Conservation (phyloP, 805 yeast species). For the Candida anglica region DNA sequence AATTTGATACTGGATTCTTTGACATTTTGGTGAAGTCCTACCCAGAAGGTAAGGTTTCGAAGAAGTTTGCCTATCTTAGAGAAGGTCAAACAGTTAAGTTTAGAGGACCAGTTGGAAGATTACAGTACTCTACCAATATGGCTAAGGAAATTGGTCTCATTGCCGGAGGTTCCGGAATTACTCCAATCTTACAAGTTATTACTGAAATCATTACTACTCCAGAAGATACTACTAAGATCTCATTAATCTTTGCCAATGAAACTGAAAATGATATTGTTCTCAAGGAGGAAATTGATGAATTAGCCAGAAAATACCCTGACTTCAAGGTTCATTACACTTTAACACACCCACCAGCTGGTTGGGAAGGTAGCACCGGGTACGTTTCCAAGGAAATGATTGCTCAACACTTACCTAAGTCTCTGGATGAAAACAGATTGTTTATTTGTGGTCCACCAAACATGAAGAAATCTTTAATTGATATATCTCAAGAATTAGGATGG, state of each 20-base stretch:
- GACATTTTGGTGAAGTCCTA: conserved; percentile 77
- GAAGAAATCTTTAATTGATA: conserved; percentile 49
- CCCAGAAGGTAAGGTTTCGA: conserved; percentile 66
- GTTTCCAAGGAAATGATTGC: conserved; percentile 56
- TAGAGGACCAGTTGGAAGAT: conserved; percentile 77
- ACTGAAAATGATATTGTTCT: conserved; percentile 73
- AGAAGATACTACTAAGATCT: conserved; percentile 57
- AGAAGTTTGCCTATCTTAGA: conserved; percentile 56
- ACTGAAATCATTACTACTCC: conserved; percentile 68
- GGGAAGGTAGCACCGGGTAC: conserved; percentile 60
- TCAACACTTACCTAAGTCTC: conserved; percentile 49
- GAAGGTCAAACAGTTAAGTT: conserved; percentile 68
- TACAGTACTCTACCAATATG: conserved; percentile 54
- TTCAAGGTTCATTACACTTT: conserved; percentile 60
- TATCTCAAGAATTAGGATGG: conserved; percentile 63
- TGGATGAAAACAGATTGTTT: conserved; percentile 50
- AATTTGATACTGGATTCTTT: conserved; percentile 66
- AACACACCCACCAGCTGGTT: conserved; percentile 43
- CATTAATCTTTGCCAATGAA: conserved; percentile 68
- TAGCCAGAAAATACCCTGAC: conserved; percentile 58
- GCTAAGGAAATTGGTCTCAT: conserved; percentile 62
- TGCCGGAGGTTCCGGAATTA: conserved; percentile 88
- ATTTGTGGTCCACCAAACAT: conserved; percentile 75
- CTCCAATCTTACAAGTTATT: conserved; percentile 82
- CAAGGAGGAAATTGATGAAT: conserved; percentile 68